Conservation (phyloP, 2,329 filamentous ascomycete species). For the Emergomyces pasteurianus region DNA sequence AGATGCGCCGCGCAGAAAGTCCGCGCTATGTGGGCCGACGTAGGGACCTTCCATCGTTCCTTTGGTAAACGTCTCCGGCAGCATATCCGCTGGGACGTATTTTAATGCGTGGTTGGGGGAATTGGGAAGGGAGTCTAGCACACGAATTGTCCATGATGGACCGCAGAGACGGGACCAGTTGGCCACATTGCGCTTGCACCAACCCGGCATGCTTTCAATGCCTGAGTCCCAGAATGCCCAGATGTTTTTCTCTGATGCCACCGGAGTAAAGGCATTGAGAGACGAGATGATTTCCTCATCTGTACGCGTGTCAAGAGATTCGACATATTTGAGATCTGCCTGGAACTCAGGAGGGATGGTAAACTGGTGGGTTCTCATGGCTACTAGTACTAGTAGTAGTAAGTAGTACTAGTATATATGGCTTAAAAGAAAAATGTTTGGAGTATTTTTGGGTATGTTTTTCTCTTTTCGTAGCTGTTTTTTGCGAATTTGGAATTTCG, state of each 20-base stretch:
- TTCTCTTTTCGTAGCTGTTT: too few relatives aligned
- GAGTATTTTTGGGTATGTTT: too few relatives aligned
- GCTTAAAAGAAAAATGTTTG: too few relatives aligned
- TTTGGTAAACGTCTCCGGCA: not conserved
- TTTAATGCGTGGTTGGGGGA: not conserved
- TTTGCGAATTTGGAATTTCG: too few relatives aligned
- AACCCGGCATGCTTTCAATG: constrained; percentile 8
- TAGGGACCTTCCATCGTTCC: not conserved
- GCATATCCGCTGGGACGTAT: not conserved
- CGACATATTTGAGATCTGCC: not conserved
- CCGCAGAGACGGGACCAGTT: not conserved
- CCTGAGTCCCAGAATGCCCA: constrained; percentile 36
- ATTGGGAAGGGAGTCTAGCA: not conserved
- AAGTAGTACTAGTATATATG: too few relatives aligned
- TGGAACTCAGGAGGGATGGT: not conserved
- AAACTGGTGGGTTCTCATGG: not conserved
- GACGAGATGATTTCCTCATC: not conserved
- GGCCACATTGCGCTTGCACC: not conserved
- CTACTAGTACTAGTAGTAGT: too few relatives aligned
- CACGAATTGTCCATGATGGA: not conserved
- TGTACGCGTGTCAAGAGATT: not conserved
- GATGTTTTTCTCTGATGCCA: constrained; percentile 19
- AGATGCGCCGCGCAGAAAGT: constrained; percentile 17
- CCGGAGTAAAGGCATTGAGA: not conserved
- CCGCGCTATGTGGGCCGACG: not conserved